Conservation (phyloP, 768 basidiomycete species). For the Ramaria sp. region DNA sequence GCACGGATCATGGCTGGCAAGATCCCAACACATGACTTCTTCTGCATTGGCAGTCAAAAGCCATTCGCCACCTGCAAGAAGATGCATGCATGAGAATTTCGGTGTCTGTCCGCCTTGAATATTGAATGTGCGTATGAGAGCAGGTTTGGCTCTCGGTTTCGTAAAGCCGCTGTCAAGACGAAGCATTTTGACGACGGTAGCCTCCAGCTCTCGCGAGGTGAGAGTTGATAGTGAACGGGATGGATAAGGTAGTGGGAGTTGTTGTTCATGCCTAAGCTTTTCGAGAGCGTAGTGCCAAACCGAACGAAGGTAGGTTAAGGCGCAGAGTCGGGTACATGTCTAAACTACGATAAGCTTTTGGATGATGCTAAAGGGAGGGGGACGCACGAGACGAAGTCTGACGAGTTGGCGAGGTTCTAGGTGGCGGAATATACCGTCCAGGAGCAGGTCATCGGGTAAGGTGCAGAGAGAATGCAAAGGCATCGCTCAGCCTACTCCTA, state of each 20-base stretch:
- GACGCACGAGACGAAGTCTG: conserved; percentile 9
- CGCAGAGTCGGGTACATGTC: conserved; percentile 5
- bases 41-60: conserved; percentile 5
- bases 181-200: conserved; percentile 9
- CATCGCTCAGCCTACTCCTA: conserved; percentile 6
- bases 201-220: conserved; percentile 1
- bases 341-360: not conserved
- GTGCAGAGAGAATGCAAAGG: conserved; percentile 7
- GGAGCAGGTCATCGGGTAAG: conserved; percentile 5
- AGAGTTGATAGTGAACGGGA: not conserved
- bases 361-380: not conserved
- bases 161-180: conserved; percentile 2
- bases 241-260: conserved; percentile 6
- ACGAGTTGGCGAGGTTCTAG: conserved; percentile 6
- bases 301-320: conserved; percentile 3
- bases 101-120: not conserved
- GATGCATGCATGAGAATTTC: conserved; percentile 7
- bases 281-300: conserved; percentile 6
- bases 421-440: conserved; percentile 8
- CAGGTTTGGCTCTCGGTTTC: not conserved
- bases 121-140: conserved; percentile 3
- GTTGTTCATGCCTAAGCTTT: conserved; percentile 2
- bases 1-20: not conserved
- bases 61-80: conserved; percentile 7
- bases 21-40: conserved; percentile 8